Base-by-base conservation (phyloP, 1,139 yeast species). In the Yamadazyma dendronema region DNA sequence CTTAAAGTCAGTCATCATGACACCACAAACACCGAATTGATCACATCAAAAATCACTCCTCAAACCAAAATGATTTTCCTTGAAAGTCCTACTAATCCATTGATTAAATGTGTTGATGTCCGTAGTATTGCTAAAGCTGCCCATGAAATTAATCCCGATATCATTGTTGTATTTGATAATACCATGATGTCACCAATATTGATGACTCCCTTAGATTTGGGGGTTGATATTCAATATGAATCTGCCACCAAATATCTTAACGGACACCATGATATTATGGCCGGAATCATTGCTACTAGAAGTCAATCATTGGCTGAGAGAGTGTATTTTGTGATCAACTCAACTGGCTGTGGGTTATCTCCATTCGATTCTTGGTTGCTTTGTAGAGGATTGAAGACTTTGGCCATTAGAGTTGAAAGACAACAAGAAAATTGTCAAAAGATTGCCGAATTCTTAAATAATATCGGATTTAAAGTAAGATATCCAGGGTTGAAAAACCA, bases 201-300 rank as follows among this genome's bases (percentile, higher is more conserved):
- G 53, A 82, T 87, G 82, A 74, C 84, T 12, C 97, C 97, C 2
- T 72, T 89, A 49, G 87, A 84, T 48, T 73, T 84, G 49, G 95
- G 94, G 12, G 94, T 83, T 23, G 97, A 89, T 57, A 84, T 89
- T 44, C 95, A 87, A 40, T 89, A 89, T 59, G 97, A 89, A 59
- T 82, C 92, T 12, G 97, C 95, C 13, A 89, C 97, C 40, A 89
- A 89, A 62, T 89, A 86, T 56, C 69, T 89, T 47, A 86, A 88
- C 54, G 97, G 97, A 9, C 97, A 89, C 59, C 97, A 89, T 60
- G 97, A 89, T 59, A 79, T 89, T 52, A 89, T 89, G 97, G 96
- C 96, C 13, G 97, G 97, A 38, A 80, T 85, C 14, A 70, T 89
- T 42, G 95, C 95, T 21, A 81, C 85, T 16, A 74, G 84, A 46